Base-by-base conservation (phyloP, 257 asterid genomes). In the Haberlea rhodopensis region DNA sequence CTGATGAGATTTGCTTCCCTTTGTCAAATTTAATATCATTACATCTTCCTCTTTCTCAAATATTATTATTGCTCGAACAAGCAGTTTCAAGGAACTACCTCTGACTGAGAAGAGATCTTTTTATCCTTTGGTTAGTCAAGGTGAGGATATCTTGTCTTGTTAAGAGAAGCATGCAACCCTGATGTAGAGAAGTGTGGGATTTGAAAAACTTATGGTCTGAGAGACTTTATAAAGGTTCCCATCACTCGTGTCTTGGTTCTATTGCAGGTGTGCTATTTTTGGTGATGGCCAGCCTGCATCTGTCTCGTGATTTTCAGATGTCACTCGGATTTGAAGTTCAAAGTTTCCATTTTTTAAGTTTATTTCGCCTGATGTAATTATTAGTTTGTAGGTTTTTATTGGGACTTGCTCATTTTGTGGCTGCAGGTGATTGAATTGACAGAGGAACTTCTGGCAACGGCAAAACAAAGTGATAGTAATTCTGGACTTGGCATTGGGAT, bases 401-500 rank as follows among this genome's bases (percentile, higher is more conserved):
- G 65, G 58, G 54, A 49, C 63, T 60, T 54, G 55, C 57, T 67
- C 28, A 52, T 64, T 73, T 68, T 75, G 67, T 75, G 78, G 59
- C 54, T 75, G 73, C 84, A 94, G 99, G 97, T 94, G 73, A 90
- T 94, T 76, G 85, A 78, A 52, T 77, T 94, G 77, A 90, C 97
- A 23, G 96, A 94, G 78, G 99, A 94, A 87, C 96, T 94, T 75
- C 82, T 94, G 70, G 84, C 57, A 65, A 83, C 99, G 59, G 87
- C 97, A 63, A 88, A 76, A 77, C 90, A 78, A 74, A 86, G 71
- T 76, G 94, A 86, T 31, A 71, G 69, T 58, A 53, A 79, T 69
- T 65, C 87, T 66, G 94, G 77, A 57, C 57, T 69, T 71, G 81
- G 74, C 57, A 43, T 63, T 20, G 87, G 87, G 71, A 57, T 79